Evolutionary conservation across 164 flowering plant species (phyloP).

Genomic region (Taxillus chinensis): DNA sequence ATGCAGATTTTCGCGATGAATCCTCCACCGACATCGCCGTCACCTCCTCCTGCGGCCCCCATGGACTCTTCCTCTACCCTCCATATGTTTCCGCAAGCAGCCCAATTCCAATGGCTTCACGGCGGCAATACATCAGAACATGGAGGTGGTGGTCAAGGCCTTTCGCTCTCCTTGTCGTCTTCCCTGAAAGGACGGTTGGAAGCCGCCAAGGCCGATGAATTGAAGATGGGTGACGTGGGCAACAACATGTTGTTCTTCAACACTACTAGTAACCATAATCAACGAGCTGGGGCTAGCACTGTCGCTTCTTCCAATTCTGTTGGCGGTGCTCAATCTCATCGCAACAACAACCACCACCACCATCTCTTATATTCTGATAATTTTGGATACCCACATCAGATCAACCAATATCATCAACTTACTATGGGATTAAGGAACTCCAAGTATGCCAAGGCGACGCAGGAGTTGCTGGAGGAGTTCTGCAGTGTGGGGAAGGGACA

Average conservation of each 20-base stretch:
- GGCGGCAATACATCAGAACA: constrained; percentile 11
- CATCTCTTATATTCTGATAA: too few relatives aligned
- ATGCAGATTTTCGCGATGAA: too few relatives aligned
- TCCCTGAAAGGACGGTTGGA: not conserved
- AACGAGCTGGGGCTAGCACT: too few relatives aligned
- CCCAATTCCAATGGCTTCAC: not conserved
- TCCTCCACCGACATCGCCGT: constrained; percentile 20
- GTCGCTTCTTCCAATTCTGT: too few relatives aligned
- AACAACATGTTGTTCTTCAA: not conserved
- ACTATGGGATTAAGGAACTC: constrained; percentile 45
- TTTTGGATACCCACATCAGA: too few relatives aligned
- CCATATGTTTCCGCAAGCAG: too few relatives aligned
- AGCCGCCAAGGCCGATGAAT: not conserved
- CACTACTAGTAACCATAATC: not conserved
- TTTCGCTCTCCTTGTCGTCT: not conserved
- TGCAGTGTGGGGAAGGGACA: constrained; percentile 78
- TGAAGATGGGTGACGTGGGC: not conserved
- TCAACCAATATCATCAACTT: too few relatives aligned
- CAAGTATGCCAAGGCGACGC: constrained; percentile 64
- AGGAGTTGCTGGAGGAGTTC: constrained; percentile 82
- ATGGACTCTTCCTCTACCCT: too few relatives aligned
- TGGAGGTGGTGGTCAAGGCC: constrained; percentile 25
- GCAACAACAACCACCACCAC: too few relatives aligned
- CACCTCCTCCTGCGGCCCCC: constrained; percentile 14
- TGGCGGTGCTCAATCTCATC: too few relatives aligned